Evolutionary conservation across 176 grass and related monocot species (phyloP).

Genomic region (Aegilops longissima): DNA sequence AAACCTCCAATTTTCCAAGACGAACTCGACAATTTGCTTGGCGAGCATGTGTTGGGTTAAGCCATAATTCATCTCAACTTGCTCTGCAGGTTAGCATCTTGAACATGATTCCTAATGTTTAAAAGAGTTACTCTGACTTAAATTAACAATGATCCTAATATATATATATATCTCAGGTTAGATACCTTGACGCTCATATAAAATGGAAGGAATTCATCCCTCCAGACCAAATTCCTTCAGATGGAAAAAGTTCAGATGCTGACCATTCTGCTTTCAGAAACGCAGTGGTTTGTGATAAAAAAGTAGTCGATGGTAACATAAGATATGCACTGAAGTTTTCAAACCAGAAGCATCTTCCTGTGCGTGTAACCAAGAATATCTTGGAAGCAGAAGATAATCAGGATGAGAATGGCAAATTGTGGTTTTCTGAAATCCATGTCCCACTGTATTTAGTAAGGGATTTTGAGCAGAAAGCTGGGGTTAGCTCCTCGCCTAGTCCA

Average conservation of each 20-base stretch:
- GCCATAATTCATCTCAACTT: constrained; percentile 77
- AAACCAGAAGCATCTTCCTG: constrained; percentile 92
- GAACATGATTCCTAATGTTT: constrained; percentile 18
- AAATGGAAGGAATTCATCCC: constrained; percentile 92
- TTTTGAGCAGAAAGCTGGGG: constrained; percentile 62
- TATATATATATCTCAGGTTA: constrained; percentile 57
- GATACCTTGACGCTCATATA: constrained; percentile 92
- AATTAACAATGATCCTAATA: constrained; percentile 28
- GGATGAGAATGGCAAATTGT: constrained; percentile 55
- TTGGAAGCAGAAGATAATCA: constrained; percentile 69
- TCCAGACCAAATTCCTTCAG: constrained; percentile 69
- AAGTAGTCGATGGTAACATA: constrained; percentile 61
- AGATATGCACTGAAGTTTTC: constrained; percentile 73
- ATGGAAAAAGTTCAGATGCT: constrained; percentile 64
- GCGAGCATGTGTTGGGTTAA: constrained; percentile 81
- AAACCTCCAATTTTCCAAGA: constrained; percentile 72
- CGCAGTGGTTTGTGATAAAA: constrained; percentile 85
- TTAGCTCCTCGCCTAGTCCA: constrained; percentile 37
- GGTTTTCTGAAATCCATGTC: constrained; percentile 93
- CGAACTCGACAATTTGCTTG: constrained; percentile 76
- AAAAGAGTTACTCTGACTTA: constrained; percentile 8
- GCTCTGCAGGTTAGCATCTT: constrained; percentile 69
- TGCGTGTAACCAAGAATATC: constrained; percentile 87
- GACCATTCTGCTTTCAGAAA: constrained; percentile 84
- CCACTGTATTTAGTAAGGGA: constrained; percentile 80